Base-by-base conservation (phyloP, 2,329 filamentous ascomycete species). In the Colletotrichum echinochloae region DNA sequence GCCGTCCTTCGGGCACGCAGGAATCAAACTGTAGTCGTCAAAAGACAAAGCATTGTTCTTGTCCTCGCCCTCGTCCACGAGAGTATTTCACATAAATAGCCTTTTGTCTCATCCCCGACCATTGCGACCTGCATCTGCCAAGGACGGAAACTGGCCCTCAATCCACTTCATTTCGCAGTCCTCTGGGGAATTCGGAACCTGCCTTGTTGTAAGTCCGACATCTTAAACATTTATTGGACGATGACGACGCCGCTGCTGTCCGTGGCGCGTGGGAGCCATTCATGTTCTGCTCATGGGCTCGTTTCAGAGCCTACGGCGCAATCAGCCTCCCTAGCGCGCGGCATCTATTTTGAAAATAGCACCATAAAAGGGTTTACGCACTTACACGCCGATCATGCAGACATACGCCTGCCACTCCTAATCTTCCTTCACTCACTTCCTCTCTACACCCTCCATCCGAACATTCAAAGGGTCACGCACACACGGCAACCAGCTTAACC, bases 301-400 rank as follows among this genome's bases (percentile, higher is more conserved):
- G 68, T 68, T 67, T 70, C 68, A 70, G 52, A 70, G 68, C 64
- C 48, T 52, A 51, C 57, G 64, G 52, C 68, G 60, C 64, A 54
- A 44, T 68, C 64, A 70, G 57, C 68, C 57, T 67, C 68, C 57
- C 57, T 68, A 70, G 64, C 68, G 68, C 68, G 68, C 68, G 68
- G 68, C 68, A 70, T 67, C 65, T 46, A 39, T 59, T 70, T 70
- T 48, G 52, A 65, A 55, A 65, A 69, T 65, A 70, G 64, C 64
- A 63, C 23, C 60, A 60, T 56, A n/a, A 49, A 37, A 61, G n/a
- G 60, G 51, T 20, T 26, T 52, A 33, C 59, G 49, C 60, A 68
- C 65, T 68, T 68, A 68, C 65, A 65, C 60, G 48, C 56, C 48
- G 23, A 35, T 48, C 55, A 56, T 70, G 41, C 65, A 71, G 65